phyloP scores from a whole-genome alignment of 345 rosid species.

The Acer saccharum region DNA sequence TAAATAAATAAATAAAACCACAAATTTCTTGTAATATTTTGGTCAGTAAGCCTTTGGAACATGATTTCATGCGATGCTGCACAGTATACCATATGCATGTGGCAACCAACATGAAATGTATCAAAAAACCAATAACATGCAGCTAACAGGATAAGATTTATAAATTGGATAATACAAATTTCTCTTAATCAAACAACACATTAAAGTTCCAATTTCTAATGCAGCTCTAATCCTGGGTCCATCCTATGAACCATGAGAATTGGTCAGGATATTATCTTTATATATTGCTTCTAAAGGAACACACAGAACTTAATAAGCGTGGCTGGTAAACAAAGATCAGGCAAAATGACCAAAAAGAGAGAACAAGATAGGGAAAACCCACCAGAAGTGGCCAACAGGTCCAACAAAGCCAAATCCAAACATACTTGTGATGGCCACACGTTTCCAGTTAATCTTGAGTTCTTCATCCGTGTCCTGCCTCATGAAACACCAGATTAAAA shows the following conservation, averaged over 20 bases:
- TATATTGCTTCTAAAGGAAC: background rate
- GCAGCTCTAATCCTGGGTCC: background rate
- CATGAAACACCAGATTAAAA: conserved; percentile 9
- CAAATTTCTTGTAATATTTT: background rate
- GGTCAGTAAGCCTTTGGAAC: background rate
- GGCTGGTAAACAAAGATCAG: background rate
- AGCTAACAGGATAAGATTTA: background rate
- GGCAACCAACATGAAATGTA: background rate
- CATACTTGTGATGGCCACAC: conserved; percentile 72
- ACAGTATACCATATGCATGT: background rate
- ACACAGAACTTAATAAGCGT: background rate
- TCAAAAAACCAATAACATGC: background rate
- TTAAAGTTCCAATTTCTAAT: background rate
- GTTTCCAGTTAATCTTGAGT: conserved; percentile 71
- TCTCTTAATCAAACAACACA: background rate
- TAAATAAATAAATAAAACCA: background rate
- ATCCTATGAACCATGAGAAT: background rate
- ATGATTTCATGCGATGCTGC: background rate
- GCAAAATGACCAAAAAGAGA: conserved; percentile 1
- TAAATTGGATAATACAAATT: conserved; percentile 4
- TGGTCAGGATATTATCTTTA: background rate
- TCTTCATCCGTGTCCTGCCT: conserved; percentile 56
- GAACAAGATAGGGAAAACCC: conserved; percentile 27
- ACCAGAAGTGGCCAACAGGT: conserved; percentile 90
- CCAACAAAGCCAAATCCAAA: conserved; percentile 85